Conservation (phyloP, 1,139 yeast genomes). For the Eremothecium coryli region DNA sequence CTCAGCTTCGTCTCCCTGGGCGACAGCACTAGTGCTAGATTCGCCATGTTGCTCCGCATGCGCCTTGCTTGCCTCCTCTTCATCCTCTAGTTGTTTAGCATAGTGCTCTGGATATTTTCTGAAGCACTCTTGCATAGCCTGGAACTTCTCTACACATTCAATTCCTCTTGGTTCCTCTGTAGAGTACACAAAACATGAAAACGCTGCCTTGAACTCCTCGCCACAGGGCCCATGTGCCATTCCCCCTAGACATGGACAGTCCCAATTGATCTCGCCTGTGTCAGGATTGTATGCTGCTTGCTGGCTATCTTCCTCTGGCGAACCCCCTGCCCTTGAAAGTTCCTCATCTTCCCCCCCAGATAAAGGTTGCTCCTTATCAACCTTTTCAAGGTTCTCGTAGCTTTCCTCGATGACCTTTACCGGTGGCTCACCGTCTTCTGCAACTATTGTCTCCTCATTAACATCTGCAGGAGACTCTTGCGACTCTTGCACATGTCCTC, state of each 20-base stretch:
- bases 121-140: slow-evolving; percentile 91
- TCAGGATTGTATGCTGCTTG: slow-evolving; percentile 87
- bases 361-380: slow-evolving; percentile 1
- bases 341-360: slow-evolving; percentile 2
- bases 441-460: slow-evolving; percentile 3
- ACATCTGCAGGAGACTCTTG: slow-evolving; percentile 3
- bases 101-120: slow-evolving; percentile 88
- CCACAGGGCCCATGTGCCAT: slow-evolving; percentile 99
- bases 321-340: not conserved
- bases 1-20: no score
- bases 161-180: slow-evolving; percentile 95
- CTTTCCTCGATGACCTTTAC: slow-evolving; percentile 1
- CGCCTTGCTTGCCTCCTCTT: slow-evolving; percentile 36
- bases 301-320: slow-evolving; percentile 16
- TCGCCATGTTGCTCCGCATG: no score
- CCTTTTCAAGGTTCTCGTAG: not conserved
- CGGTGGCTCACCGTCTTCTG: slow-evolving; percentile 2
- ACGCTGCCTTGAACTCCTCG: slow-evolving; percentile 92
- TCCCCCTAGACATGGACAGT: slow-evolving; percentile 98
- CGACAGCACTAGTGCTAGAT: no score
- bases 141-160: slow-evolving; percentile 89
- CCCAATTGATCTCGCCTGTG: slow-evolving; percentile 99
- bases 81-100: slow-evolving; percentile 82
- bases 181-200: slow-evolving; percentile 91
- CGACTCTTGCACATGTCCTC: slow-evolving; percentile 4